phyloP scores from a whole-genome alignment of 1,284 basidiomycete genomes.

The Ceratobasidium sp. region DNA sequence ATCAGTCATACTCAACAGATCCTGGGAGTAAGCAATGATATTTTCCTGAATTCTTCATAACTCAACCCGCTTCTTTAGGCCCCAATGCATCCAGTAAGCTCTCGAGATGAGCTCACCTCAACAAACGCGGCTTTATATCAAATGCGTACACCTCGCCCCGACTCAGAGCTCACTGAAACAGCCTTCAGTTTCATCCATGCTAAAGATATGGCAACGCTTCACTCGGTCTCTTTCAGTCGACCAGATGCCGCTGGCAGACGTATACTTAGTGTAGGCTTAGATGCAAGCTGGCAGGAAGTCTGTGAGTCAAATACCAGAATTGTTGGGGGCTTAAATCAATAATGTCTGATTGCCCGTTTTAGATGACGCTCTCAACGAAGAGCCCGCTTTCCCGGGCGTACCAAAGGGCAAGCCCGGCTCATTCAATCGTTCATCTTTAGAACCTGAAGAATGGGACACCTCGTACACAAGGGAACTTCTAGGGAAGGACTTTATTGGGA shows the following conservation, averaged over 20 bases:
- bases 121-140: slow-evolving; percentile 8
- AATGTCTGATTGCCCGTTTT: not conserved
- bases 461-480: slow-evolving; percentile 5
- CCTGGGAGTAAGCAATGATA: too few species aligned
- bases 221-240: not conserved
- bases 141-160: not conserved
- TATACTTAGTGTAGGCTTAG: not conserved
- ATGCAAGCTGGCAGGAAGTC: slow-evolving; percentile 25
- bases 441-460: slow-evolving; percentile 3
- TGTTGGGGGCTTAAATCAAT: not conserved
- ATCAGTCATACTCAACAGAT: not conserved
- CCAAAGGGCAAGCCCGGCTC: slow-evolving; percentile 11
- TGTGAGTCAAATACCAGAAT: not conserved
- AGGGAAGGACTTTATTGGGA: slow-evolving; percentile 8
- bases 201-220: slow-evolving; percentile 11
- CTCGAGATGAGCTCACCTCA: slow-evolving; percentile 33
- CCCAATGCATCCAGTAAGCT: slow-evolving; percentile 5
- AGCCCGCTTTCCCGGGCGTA: slow-evolving; percentile 24
- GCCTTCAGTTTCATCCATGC: slow-evolving; percentile 11
- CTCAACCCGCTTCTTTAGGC: not conserved
- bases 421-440: not conserved
- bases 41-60: too few species aligned
- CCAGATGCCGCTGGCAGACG: slow-evolving; percentile 12
- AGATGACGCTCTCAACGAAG: slow-evolving; percentile 32
- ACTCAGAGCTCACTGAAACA: slow-evolving; percentile 4